Base-by-base conservation (phyloP, 345 rosid species). In the Aegle marmelos region DNA sequence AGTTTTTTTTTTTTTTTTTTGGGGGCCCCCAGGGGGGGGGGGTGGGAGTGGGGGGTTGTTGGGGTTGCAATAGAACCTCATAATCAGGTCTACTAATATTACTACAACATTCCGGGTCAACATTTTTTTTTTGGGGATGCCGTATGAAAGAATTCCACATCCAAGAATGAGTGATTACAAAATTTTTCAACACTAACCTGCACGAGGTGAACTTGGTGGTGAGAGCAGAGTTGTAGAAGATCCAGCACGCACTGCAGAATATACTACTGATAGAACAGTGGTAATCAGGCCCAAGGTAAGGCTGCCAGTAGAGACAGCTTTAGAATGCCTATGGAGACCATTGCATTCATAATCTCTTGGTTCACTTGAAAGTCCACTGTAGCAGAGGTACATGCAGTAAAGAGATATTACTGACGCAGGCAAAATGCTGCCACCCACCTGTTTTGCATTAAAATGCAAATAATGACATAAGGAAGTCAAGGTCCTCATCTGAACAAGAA, bases 161-260 rank as follows among this genome's bases (percentile, higher is more conserved):
- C 22, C 6, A 39, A 64, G 39, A 31, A n/a, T 33, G 22, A 74
- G 21, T 25, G 60, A 28, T 37, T 68, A 25, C 34, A 24, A 54
- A 68, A 2, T 7, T 31, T 54, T 31, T 30, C 22, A 57, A 36
- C 39, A 76, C 58, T 60, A 87, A 91, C 98, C 99, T 81, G 94
- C 95, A 27, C 93, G 96, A 65, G 98, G 98, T 70, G 99, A 97
- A 82, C 88, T 90, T 77, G 99, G 97, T 67, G 94, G 86, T 56
- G 97, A 89, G 70, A 94, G 92, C 80, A 97, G 85, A 39, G 94
- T 89, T 0, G 97, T 91, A 60, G 98, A 97, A 73, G 99, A 97
- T 27, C 99, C 99, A 79, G 97, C 99, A 74, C 99, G 97, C 37
- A 97, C 98, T 59, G 99, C 98, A 10, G 99, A 97, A 76, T 97